These are phyloP conservation scores for Monosporascus sp. DNA, from an alignment of 2,329 filamentous ascomycete species.

Conservation along the genomic window DNA sequence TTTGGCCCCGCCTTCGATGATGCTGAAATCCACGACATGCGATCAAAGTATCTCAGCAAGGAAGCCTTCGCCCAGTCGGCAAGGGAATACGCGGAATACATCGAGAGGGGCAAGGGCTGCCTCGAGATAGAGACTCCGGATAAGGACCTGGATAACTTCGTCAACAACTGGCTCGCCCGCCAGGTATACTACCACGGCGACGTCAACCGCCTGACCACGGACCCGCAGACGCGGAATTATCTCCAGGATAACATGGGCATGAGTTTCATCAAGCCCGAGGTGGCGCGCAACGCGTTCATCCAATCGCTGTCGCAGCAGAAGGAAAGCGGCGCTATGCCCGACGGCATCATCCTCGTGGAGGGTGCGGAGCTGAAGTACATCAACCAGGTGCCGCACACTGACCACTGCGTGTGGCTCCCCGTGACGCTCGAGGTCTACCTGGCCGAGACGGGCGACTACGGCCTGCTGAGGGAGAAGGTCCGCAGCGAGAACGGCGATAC, in stretches of 20 bases:
- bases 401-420: conserved; percentile 55
- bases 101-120: conserved; percentile 44
- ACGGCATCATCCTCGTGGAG: conserved; percentile 48
- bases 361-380: conserved; percentile 56
- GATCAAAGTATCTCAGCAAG: conserved; percentile 42
- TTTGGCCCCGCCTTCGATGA: conserved; percentile 51
- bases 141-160: conserved; percentile 49
- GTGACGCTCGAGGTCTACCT: conserved; percentile 51
- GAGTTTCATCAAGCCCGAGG: conserved; percentile 48
- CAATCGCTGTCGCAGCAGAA: conserved; percentile 49
- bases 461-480: conserved; percentile 39
- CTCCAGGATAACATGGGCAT: conserved; percentile 58
- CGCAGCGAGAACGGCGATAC: conserved; percentile 36
- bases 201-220: conserved; percentile 52
- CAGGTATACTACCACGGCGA: conserved; percentile 56
- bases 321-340: conserved; percentile 50
- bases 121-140: conserved; percentile 50
- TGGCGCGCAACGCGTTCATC: conserved; percentile 43
- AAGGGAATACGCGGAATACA: conserved; percentile 45
- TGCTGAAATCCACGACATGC: conserved; percentile 41
- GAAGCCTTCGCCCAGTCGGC: conserved; percentile 41
- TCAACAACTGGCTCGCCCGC: conserved; percentile 55
- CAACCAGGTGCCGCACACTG: conserved; percentile 56
- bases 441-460: conserved; percentile 49
- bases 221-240: conserved; percentile 55